Base-by-base conservation (phyloP, 768 basidiomycete genomes). In the Boletus rubroflammeus region DNA sequence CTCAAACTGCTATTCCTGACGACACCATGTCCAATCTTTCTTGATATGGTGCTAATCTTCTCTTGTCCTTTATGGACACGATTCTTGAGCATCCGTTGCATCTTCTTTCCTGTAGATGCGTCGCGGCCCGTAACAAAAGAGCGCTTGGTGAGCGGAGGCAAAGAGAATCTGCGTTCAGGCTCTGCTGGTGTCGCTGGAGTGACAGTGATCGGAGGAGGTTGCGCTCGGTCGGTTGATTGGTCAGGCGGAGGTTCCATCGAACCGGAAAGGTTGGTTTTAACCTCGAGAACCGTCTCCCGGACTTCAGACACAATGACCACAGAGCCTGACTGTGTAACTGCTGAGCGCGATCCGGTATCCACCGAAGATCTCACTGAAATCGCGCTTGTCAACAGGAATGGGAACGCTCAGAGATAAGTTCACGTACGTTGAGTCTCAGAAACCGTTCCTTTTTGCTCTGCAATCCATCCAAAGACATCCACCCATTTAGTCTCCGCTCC, bases 401-500 rank as follows among this genome's bases (percentile, higher is more conserved):
- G 8, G 21, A 38, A 31, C 17, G 11, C 47, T 25, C 15, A 40
- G 8, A 10, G 15, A 43, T 23, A 39, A 25, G 32, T 39, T 11
- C 44, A 54, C 70, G 45, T 51, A 72, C 69, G 28, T 15, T 64
- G 68, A 25, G 56, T 57, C 32, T 70, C 69, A 10, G 66, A 60
- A 28, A 50, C 52, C 0, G 62, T 61, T 35, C 75, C 76, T 25
- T 74, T 78, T 61, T 77, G 75, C 53, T 85, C 86, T 0, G 93
- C 85, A 64, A 93, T 85, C 88, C 90, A 97, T 5, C 81, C 74
- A 68, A 95, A 96, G 8, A 93, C 79, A 26, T 93, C 91, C 15
- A 93, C 75, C 82, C 93, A 94, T 53, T 83, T 85, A 17, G 75
- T 72, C 57, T 88, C 85, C 0, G 93, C 94, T 38, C 84, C 82